A percentile compares a stretch with the other conserved stretches of the same genome.
phyloP scores from a whole-genome alignment of 2,329 filamentous ascomycete genomes.

The Nannizziopsis barbatae region DNA sequence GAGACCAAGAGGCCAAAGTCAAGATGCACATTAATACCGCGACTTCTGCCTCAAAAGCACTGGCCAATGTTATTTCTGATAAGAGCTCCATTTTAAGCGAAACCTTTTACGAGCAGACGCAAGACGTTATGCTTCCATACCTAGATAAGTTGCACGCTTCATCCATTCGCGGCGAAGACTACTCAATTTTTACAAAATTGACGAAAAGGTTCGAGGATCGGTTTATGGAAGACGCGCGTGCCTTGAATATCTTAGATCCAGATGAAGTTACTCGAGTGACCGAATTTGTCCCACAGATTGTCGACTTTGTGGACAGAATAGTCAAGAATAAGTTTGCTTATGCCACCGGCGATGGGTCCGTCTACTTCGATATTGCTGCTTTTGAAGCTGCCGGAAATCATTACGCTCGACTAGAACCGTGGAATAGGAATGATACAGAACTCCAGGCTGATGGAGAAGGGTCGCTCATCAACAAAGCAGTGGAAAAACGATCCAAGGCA shows the following conservation, averaged over 20 bases:
- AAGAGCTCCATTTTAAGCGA: conserved; percentile 24
- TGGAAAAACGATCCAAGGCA: conserved; percentile 60
- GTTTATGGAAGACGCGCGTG: conserved; percentile 79
- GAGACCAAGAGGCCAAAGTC: conserved; percentile 72
- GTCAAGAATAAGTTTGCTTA: conserved; percentile 82
- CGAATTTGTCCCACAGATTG: conserved; percentile 81
- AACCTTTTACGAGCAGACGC: conserved; percentile 47
- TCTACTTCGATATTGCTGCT: conserved; percentile 83
- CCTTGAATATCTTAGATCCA: conserved; percentile 71
- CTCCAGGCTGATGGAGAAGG: conserved; percentile 85
- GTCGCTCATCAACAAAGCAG: conserved; percentile 51
- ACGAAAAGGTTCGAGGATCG: conserved; percentile 77
- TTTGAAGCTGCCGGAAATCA: conserved; percentile 77
- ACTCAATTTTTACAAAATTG: conserved; percentile 74
- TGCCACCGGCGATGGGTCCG: conserved; percentile 60
- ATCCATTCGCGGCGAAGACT: conserved; percentile 48
- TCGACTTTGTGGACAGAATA: conserved; percentile 69
- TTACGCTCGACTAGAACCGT: conserved; percentile 76
- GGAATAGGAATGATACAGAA: conserved; percentile 71
- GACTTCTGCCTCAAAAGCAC: conserved; percentile 41
- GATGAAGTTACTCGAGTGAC: conserved; percentile 82
- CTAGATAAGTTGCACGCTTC: conserved; percentile 55
- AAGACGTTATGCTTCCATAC: conserved; percentile 68
- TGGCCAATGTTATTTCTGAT: conserved; percentile 21
- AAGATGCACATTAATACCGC: conserved; percentile 75